Evolutionary conservation across 768 basidiomycete genomes (phyloP), one percentile per base, ranked within the genome.

Genomic region (Mrakia blollopis): DNA sequence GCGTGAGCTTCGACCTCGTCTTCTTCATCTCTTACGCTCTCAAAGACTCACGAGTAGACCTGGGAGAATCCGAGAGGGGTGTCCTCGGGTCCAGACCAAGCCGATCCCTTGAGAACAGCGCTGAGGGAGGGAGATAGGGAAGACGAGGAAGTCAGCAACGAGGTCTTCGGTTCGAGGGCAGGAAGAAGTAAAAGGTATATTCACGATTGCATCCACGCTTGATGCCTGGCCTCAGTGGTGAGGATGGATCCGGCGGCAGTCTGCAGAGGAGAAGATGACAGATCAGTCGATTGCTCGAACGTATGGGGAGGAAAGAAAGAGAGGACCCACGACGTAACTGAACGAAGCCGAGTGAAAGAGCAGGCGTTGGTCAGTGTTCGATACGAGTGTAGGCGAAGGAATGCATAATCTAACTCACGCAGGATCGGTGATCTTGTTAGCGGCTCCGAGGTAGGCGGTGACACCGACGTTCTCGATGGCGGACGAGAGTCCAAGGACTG

Each of bases 61-160:
- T 87, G 85, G 80, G 74, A 79, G 82, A 86, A 85, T 80, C 76
- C 82, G 39, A 86, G 82, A 72, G 81, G 82, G 78, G 82, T 89
- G 81, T 90, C 89, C 80, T 89, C 88, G 10, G 89, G 84, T 5
- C 86, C 86, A 71, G 86, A 87, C 89, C 89, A 91, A 0, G 88
- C 85, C 52, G 86, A 85, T 30, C n/a, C n/a, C n/a, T n/a, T 84
- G 78, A 84, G 83, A 60, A 88, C 86, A 23, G 87, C 85, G 2
- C 61, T 10, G 61, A 14, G 18, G 30, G 32, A 65, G 63, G 30
- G 23, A 16, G 11, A 65, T 10, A 65, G 16, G 18, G 2, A 35
- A 65, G 63, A 10, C 18, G 10, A 63, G 30, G 28, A 37, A 18
- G 35, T 21, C n/a, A n/a, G 32, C 32, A n/a, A 63, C 4, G 25